phyloP scores from a whole-genome alignment of 2,329 filamentous ascomycete species.

The Phialocephala sp. region DNA sequence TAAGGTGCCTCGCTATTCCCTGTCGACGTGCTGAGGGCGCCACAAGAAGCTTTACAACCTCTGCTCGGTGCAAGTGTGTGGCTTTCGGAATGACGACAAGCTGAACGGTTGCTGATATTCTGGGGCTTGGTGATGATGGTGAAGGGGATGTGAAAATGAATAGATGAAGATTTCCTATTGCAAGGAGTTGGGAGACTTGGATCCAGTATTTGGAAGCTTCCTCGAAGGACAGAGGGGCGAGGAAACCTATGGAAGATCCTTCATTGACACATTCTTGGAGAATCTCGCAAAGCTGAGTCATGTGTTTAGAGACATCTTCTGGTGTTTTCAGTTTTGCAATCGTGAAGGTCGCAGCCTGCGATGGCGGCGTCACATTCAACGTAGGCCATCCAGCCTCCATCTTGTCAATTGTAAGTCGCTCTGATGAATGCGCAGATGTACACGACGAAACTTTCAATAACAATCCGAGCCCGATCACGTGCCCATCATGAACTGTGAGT shows the following conservation, averaged over 20 bases:
- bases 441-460: not conserved
- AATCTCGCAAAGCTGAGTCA: constrained; percentile 6
- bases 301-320: not conserved
- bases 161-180: constrained; percentile 1
- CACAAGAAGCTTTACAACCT: constrained; percentile 20
- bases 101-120: constrained; percentile 10
- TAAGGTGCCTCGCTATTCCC: constrained; percentile 20
- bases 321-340: not conserved
- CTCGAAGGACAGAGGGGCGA: constrained; percentile 4
- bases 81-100: constrained; percentile 10
- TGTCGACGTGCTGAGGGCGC: constrained; percentile 6
- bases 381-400: not conserved
- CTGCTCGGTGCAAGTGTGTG: constrained; percentile 19
- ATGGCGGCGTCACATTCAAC: not conserved
- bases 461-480: not conserved
- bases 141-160: constrained; percentile 9
- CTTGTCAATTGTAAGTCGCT: not conserved
- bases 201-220: constrained; percentile 14
- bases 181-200: not conserved
- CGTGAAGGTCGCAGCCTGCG: not conserved
- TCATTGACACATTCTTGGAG: constrained; percentile 21
- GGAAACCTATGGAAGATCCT: constrained; percentile 19
- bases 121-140: not conserved
- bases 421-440: not conserved
- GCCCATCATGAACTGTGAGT: not conserved